Percentiles rank a stretch among this genome's conserved stretches.
Conservation (phyloP, 164 flowering plant genomes). For the Vitis riparia region DNA sequence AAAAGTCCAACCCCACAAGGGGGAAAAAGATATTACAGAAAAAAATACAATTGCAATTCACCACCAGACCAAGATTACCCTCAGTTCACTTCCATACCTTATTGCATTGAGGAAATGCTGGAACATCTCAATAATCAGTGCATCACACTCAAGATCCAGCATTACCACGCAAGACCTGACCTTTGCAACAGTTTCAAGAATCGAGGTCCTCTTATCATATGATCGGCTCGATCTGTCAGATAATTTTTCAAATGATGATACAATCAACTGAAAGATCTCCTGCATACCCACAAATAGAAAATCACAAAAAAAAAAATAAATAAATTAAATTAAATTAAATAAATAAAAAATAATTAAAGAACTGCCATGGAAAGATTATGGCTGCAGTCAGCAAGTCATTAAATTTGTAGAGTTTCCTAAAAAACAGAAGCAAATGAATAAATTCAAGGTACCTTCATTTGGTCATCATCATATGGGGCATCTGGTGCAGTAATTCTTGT, state of each 20-base stretch:
- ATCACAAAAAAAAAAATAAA: neutral
- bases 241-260: constrained; percentile 62
- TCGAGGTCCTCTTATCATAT: constrained; percentile 47
- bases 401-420: neutral
- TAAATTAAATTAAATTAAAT: neutral
- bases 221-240: constrained; percentile 51
- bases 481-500: constrained; percentile 90
- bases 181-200: constrained; percentile 70
- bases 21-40: neutral
- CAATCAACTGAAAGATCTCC: constrained; percentile 69
- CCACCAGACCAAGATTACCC: no score
- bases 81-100: neutral
- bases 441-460: constrained; percentile 63
- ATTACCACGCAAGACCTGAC: constrained; percentile 72
- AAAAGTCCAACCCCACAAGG: no score
- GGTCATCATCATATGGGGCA: constrained; percentile 76
- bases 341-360: neutral
- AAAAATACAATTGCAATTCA: neutral
- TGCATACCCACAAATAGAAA: constrained; percentile 21
- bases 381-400: neutral
- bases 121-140: constrained; percentile 60
- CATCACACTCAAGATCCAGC: constrained; percentile 79
- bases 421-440: neutral
- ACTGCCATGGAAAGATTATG: neutral
- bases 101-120: constrained; percentile 39